Conservation (phyloP, 306 rosid genomes). For the Mucuna pruriens region DNA sequence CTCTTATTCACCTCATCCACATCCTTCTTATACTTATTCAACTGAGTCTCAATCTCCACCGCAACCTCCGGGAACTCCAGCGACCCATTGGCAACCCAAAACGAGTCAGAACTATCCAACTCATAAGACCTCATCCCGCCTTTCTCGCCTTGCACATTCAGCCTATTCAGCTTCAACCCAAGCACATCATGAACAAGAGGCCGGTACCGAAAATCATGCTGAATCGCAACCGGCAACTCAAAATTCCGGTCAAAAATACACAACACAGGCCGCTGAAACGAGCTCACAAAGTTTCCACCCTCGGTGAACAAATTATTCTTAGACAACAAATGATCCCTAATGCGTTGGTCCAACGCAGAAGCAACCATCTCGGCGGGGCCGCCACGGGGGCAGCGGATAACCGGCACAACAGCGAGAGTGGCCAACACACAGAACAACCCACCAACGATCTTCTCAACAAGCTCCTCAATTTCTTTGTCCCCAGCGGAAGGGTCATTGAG, state of each 20-base stretch:
- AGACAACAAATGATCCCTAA: conserved; percentile 85
- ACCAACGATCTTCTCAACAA: conserved; percentile 71
- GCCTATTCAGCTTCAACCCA: conserved; percentile 85
- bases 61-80: conserved; percentile 96
- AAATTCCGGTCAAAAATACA: conserved; percentile 90
- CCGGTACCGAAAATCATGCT: conserved; percentile 92
- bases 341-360: conserved; percentile 79
- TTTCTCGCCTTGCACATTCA: conserved; percentile 87
- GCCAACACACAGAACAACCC: conserved; percentile 94
- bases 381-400: conserved; percentile 82
- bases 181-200: conserved; percentile 91
- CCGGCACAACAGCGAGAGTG: conserved; percentile 80
- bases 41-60: conserved; percentile 87
- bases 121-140: conserved; percentile 92
- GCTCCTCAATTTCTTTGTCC: conserved; percentile 90
- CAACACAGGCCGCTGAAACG: conserved; percentile 91
- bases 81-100: conserved; percentile 88
- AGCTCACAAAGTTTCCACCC: conserved; percentile 71
- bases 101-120: conserved; percentile 80
- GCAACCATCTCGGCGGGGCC: conserved; percentile 99
- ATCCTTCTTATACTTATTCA: conserved; percentile 87
- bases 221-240: conserved; percentile 89
- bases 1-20: conserved; percentile 96
- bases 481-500: conserved; percentile 94
- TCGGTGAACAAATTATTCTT: conserved; percentile 88